Conservation (phyloP, 331 rosid species). For the Saraca asoca region DNA sequence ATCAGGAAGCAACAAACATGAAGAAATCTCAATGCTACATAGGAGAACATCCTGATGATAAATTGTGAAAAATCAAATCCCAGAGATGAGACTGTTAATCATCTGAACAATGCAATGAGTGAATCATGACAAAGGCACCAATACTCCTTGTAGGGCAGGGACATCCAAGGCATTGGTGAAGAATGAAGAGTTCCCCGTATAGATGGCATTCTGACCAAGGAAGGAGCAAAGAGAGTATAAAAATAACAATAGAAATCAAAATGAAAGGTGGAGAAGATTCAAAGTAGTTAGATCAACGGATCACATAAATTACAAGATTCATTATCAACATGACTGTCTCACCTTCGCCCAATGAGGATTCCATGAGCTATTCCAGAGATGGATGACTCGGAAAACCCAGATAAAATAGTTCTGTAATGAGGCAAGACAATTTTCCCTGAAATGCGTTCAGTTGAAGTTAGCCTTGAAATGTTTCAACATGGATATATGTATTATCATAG, state of each 20-base stretch:
- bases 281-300: neutral
- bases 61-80: conserved; percentile 1
- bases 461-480: conserved; percentile 12
- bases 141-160: conserved; percentile 68
- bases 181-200: conserved; percentile 58
- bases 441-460: conserved; percentile 33
- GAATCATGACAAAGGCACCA: conserved; percentile 72
- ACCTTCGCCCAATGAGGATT: conserved; percentile 82
- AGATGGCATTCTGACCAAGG: conserved; percentile 51
- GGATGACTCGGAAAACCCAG: conserved; percentile 55
- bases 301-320: conserved; percentile 12
- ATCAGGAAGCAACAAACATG: conserved; percentile 1
- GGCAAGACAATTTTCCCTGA: conserved; percentile 76
- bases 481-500: neutral
- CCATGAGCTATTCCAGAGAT: conserved; percentile 57
- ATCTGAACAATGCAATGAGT: conserved; percentile 54
- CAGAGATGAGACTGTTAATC: conserved; percentile 18
- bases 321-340: conserved; percentile 24
- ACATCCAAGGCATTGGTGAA: conserved; percentile 83
- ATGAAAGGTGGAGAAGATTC: conserved; percentile 10
- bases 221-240: neutral
- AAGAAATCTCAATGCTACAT: conserved; percentile 34
- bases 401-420: conserved; percentile 55
- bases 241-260: neutral
- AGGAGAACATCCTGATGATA: conserved; percentile 8